A percentile compares a stretch with the other conserved stretches of the same genome.
phyloP scores from a whole-genome alignment of 31 red algal genomes.

The Asparagopsis taxiformis region DNA sequence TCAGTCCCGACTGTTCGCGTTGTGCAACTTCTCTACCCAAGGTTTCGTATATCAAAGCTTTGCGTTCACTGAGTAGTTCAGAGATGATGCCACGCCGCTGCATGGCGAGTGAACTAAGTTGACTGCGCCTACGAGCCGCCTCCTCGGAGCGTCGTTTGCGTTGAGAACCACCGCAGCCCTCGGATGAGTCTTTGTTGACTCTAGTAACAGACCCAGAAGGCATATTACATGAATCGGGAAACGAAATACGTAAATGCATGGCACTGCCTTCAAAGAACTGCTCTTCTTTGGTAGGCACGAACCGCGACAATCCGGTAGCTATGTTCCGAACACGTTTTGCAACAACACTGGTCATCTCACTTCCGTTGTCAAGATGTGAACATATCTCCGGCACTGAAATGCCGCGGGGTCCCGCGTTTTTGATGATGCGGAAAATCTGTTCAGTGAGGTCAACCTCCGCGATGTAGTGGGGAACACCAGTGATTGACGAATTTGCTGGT shows the following conservation, averaged over 20 bases:
- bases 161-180: no score
- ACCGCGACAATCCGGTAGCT: slow-evolving; percentile 23
- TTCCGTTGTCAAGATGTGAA: slow-evolving; percentile 37
- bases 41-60: slow-evolving; percentile 40
- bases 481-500: no score
- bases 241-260: slow-evolving; percentile 38
- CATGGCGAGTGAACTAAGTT: slow-evolving; percentile 45
- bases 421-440: slow-evolving; percentile 49
- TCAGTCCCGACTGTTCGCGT: slow-evolving; percentile 24
- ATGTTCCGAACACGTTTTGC: slow-evolving; percentile 65
- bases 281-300: slow-evolving; percentile 21
- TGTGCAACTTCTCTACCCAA: slow-evolving; percentile 52
- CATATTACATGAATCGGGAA: slow-evolving; percentile 20
- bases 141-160: background rate
- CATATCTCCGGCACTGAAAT: slow-evolving; percentile 60
- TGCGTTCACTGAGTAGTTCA: slow-evolving; percentile 35
- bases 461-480: slow-evolving; percentile 1
- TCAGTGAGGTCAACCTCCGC: slow-evolving; percentile 55
- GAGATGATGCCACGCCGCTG: slow-evolving; percentile 48
- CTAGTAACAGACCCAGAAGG: no score
- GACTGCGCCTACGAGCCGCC: slow-evolving; percentile 17
- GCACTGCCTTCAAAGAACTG: slow-evolving; percentile 59
- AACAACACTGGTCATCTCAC: slow-evolving; percentile 9
- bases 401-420: slow-evolving; percentile 24
- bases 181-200: no score